Evolutionary conservation across 331 rosid species (phyloP), one percentile per base, ranked within the genome.

Genomic region (Telfairia occidentalis): DNA sequence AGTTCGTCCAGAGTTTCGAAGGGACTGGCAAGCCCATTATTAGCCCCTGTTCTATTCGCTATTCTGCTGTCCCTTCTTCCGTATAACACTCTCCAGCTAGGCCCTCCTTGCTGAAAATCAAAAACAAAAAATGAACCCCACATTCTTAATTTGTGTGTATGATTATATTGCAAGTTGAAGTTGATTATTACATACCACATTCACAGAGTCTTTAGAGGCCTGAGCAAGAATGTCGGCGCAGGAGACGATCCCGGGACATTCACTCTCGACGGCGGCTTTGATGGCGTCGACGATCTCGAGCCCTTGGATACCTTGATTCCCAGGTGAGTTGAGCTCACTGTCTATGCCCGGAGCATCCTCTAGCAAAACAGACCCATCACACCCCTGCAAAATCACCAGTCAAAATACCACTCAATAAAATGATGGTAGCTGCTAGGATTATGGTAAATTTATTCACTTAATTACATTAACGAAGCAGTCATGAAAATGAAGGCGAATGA

Each of bases 221-320:
- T 89, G 90, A 37, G 86, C 92, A 9, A 89, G 81, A 80, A 92
- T 84, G 80, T 92, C 97, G 37, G 96, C 96, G 66, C 96, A 92
- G 34, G 94, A 92, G 1, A 92, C 96, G 9, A 85, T 78, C 15
- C 85, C 80, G 9, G 90, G 82, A 67, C 97, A 92, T 60, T 91
- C 81, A 16, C 73, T 85, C 58, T 90, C 97, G 8, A 88, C 28
- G 6, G 88, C 86, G 9, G 83, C 52, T 80, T 92, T 92, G 66
- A 92, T 89, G 81, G 77, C 89, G 75, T 92, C 96, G 28, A 92
- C 89, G 2, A 86, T 85, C 16, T 80, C 69, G 30, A 88, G 87
- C 0, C 94, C 97, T 50, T 96, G 80, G 43, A 81, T 49, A 0
- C 96, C 89, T 65, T 84, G 85, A 29, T 67, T 63, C 52, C 90